phyloP scores from a whole-genome alignment of 345 rosid species.

The Carallia pectinifolia region DNA sequence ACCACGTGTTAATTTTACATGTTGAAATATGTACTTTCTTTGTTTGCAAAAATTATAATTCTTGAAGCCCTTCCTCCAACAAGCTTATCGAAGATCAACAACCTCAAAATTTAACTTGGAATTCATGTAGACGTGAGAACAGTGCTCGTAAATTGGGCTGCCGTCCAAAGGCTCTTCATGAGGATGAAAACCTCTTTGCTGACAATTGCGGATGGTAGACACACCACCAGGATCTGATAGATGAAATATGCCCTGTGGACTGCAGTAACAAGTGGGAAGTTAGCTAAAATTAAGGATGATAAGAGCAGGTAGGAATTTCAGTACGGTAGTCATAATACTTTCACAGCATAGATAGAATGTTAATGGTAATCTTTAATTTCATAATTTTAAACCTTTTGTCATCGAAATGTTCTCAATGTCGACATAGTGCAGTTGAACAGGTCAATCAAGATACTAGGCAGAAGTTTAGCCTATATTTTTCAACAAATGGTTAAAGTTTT shows the following conservation, averaged over 20 bases:
- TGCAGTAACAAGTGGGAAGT: conserved; percentile 18
- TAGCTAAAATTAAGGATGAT: not conserved
- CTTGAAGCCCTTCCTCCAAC: not conserved
- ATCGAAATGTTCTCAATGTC: too few species aligned
- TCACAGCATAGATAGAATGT: too few species aligned
- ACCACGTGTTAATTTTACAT: conserved; percentile 3
- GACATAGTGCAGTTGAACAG: too few species aligned
- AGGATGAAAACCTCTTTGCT: conserved; percentile 96
- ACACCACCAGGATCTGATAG: conserved; percentile 91
- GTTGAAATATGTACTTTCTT: not conserved
- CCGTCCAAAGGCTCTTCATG: conserved; percentile 89
- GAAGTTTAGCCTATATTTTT: too few species aligned
- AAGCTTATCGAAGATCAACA: conserved; percentile 76
- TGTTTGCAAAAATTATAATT: not conserved
- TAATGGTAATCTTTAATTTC: too few species aligned
- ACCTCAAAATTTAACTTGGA: conserved; percentile 61
- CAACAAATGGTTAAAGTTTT: too few species aligned
- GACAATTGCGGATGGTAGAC: conserved; percentile 81
- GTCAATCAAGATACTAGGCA: too few species aligned
- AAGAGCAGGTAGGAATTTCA: too few species aligned
- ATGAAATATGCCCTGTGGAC: conserved; percentile 93
- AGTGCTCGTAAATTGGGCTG: conserved; percentile 81
- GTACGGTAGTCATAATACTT: too few species aligned
- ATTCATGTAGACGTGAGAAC: conserved; percentile 90
- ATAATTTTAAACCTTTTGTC: too few species aligned